These are phyloP conservation scores for Lyophyllum atratum DNA, from an alignment of 768 basidiomycete species.

Conservation along the genomic window DNA sequence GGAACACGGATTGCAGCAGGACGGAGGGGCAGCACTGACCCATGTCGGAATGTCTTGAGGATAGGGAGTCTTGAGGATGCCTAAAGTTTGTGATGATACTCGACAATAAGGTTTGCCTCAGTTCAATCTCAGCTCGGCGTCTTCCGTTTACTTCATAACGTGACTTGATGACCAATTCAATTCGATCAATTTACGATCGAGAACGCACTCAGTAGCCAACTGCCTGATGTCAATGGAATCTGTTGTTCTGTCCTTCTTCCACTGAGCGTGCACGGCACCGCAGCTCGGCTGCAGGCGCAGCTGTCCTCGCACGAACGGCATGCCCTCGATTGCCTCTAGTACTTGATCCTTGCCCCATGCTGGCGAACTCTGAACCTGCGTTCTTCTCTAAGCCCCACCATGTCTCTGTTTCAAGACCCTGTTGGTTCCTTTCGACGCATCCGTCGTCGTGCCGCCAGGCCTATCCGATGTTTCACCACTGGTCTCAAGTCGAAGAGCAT, in stretches of 20 bases:
- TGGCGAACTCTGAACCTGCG: not conserved
- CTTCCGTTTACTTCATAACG: conserved; percentile 19
- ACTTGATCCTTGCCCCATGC: not conserved
- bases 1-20: conserved; percentile 9
- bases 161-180: conserved; percentile 4
- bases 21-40: conserved; percentile 52
- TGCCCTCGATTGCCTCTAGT: not conserved
- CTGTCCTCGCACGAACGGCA: conserved; percentile 5
- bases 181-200: not conserved
- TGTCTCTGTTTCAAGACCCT: conserved; percentile 39
- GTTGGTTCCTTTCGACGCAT: conserved; percentile 33
- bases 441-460: conserved; percentile 38
- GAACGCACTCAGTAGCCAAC: not conserved
- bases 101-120: conserved; percentile 41
- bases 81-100: conserved; percentile 58
- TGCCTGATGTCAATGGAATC: not conserved
- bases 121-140: conserved; percentile 39
- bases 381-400: conserved; percentile 18
- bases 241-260: not conserved
- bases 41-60: conserved; percentile 78
- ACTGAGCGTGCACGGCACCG: conserved; percentile 1
- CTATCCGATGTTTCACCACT: conserved; percentile 39
- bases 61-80: conserved; percentile 47
- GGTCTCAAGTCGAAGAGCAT: conserved; percentile 60
- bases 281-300: conserved; percentile 5